Evolutionary conservation across 2,329 filamentous ascomycete genomes (phyloP).

Genomic region (Aspergillus sclerotialis): DNA sequence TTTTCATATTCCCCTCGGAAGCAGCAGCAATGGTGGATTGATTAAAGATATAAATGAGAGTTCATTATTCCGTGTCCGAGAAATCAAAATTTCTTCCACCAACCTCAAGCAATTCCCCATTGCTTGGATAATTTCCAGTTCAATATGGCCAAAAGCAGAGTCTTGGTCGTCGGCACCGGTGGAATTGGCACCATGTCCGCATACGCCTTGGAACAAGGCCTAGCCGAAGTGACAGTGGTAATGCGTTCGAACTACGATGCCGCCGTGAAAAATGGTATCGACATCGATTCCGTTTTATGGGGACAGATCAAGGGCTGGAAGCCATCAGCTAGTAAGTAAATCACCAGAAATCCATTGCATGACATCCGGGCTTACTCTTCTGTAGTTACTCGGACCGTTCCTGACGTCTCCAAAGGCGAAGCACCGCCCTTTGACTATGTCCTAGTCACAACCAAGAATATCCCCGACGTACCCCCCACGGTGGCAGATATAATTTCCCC

Average conservation of each 20-base stretch:
- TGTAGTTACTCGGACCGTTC: too few species aligned
- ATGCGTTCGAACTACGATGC: slow-evolving; percentile 50
- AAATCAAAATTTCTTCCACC: too few species aligned
- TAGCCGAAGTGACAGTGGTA: slow-evolving; percentile 48
- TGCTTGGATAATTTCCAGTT: too few species aligned
- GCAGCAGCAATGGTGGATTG: too few species aligned
- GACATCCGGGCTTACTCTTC: too few species aligned
- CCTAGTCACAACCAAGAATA: slow-evolving; percentile 54
- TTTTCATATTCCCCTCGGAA: too few species aligned
- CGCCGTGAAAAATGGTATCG: slow-evolving; percentile 44
- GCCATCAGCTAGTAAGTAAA: slow-evolving; percentile 33
- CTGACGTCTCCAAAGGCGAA: slow-evolving; percentile 38
- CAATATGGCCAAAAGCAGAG: too few species aligned
- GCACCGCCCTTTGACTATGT: slow-evolving; percentile 46
- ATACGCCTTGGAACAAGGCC: slow-evolving; percentile 46
- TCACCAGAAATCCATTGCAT: neutral
- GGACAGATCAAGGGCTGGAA: slow-evolving; percentile 45
- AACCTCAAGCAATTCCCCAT: too few species aligned
- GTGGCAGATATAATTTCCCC: slow-evolving; percentile 45
- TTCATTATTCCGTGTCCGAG: too few species aligned
- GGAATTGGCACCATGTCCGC: slow-evolving; percentile 52
- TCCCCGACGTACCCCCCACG: slow-evolving; percentile 47
- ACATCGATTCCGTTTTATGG: slow-evolving; percentile 51
- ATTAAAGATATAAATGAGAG: too few species aligned
- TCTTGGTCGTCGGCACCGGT: slow-evolving; percentile 50